Percentiles rank a stretch among this genome's conserved stretches.
phyloP scores from a whole-genome alignment of 2,329 filamentous ascomycete genomes.

The Arthrobotrys musiformis region DNA sequence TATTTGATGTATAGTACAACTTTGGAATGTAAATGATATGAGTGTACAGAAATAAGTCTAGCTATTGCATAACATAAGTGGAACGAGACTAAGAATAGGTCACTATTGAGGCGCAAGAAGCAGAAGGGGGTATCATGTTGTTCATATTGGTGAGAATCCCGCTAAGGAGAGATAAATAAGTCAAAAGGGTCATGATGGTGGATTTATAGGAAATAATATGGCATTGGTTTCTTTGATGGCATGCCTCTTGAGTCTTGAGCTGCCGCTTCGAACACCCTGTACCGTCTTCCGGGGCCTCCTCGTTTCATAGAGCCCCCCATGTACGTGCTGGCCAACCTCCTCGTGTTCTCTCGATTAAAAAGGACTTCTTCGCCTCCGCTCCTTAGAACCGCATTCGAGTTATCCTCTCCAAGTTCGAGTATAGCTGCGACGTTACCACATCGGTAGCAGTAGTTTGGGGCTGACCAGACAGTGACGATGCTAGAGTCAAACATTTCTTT shows the following conservation, averaged over 20 bases:
- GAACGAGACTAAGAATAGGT: too few relatives aligned
- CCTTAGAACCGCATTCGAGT: constrained; percentile 73
- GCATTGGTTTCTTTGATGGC: constrained; percentile 98
- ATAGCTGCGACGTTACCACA: constrained; percentile 97
- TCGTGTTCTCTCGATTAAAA: constrained; percentile 66
- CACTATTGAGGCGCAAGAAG: neutral
- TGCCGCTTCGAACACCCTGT: constrained; percentile 94
- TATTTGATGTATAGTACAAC: constrained; percentile 30
- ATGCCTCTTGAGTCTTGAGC: constrained; percentile 96
- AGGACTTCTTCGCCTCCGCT: constrained; percentile 76
- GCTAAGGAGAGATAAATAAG: neutral
- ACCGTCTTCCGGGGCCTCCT: constrained; percentile 83
- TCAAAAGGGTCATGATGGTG: constrained; percentile 16
- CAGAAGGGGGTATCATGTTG: constrained; percentile 48
- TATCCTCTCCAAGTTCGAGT: constrained; percentile 89
- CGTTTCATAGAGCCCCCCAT: constrained; percentile 65
- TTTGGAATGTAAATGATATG: constrained; percentile 25
- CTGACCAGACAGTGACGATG: constrained; percentile 99
- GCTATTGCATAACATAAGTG: constrained; percentile 20
- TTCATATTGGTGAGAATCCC: constrained; percentile 27
- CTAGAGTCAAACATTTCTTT: constrained; percentile 98
- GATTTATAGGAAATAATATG: constrained; percentile 83
- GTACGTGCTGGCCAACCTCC: constrained; percentile 61
- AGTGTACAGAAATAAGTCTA: neutral
- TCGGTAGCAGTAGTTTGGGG: constrained; percentile 95